A percentile compares a stretch with the other conserved stretches of the same genome.
Evolutionary conservation across 2,329 filamentous ascomycete genomes (phyloP).

Genomic region (Diaporthe vaccinii): DNA sequence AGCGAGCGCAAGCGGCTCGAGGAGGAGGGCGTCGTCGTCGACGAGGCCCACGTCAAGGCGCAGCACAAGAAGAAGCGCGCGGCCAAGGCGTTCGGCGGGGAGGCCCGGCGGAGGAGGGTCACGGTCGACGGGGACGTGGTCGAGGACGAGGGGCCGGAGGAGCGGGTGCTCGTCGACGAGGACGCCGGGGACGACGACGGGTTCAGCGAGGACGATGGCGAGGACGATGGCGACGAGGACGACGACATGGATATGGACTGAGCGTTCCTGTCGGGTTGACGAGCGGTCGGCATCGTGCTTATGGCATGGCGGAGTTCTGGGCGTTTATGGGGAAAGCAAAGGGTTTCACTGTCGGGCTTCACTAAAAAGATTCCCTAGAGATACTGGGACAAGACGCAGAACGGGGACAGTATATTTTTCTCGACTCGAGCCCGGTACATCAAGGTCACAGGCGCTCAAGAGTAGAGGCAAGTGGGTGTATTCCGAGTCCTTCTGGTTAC

Average conservation of each 20-base stretch:
- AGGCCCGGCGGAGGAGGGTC: constrained; percentile 55
- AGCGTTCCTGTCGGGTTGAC: constrained; percentile 41
- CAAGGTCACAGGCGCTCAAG: not conserved
- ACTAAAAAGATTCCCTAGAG: constrained; percentile 30
- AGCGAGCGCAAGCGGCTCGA: constrained; percentile 61
- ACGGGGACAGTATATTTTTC: constrained; percentile 11
- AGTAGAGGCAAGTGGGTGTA: not conserved
- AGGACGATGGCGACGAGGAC: constrained; percentile 53
- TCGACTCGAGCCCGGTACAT: constrained; percentile 4
- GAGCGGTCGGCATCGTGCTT: constrained; percentile 16
- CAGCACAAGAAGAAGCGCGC: constrained; percentile 46
- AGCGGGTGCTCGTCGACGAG: constrained; percentile 44
- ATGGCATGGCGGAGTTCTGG: constrained; percentile 41
- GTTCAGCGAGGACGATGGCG: constrained; percentile 48
- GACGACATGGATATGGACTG: constrained; percentile 60
- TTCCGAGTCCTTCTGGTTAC: not conserved
- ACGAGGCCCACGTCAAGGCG: constrained; percentile 46
- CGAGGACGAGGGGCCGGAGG: constrained; percentile 49
- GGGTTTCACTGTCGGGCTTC: constrained; percentile 35
- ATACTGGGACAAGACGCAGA: constrained; percentile 18
- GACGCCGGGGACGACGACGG: constrained; percentile 49
- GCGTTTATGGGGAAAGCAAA: constrained; percentile 48
- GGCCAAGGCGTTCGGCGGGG: constrained; percentile 55
- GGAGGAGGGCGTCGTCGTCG: constrained; percentile 53
- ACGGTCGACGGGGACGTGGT: constrained; percentile 57